Conservation (phyloP, 306 rosid species). For the Dryas alaskensis region DNA sequence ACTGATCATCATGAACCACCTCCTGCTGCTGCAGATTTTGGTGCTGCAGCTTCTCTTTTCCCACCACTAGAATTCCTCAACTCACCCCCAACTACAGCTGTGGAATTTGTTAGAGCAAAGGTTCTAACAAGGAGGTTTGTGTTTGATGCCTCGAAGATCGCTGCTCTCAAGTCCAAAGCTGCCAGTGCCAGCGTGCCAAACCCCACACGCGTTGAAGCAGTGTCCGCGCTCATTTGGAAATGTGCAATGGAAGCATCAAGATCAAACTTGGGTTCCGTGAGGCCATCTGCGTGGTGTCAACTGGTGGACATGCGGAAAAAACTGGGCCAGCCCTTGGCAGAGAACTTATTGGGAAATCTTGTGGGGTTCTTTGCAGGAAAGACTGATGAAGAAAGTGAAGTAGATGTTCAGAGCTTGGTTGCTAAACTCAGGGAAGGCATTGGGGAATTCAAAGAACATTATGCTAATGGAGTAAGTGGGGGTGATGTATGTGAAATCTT, state of each 20-base stretch:
- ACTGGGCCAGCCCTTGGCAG: background rate
- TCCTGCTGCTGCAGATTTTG: background rate
- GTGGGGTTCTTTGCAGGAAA: background rate
- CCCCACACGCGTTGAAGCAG: conserved; percentile 36
- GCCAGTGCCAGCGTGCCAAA: background rate
- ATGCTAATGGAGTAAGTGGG: background rate
- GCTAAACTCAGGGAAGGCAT: background rate
- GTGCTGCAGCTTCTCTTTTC: background rate
- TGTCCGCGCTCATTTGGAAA: conserved; percentile 10
- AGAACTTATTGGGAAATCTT: background rate
- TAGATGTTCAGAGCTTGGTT: background rate
- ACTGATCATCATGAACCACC: background rate
- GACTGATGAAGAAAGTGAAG: background rate
- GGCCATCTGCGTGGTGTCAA: background rate
- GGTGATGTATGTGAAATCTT: background rate
- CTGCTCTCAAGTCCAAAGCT: conserved; percentile 27
- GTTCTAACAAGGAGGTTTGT: conserved; percentile 34
- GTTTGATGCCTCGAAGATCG: conserved; percentile 24
- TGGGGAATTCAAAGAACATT: background rate
- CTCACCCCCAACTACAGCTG: background rate
- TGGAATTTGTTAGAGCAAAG: conserved; percentile 11
- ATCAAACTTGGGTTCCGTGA: background rate
- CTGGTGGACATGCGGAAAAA: background rate
- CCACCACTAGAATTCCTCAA: background rate
- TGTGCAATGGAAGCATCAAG: background rate